Evolutionary conservation across 805 yeast genomes (phyloP), one percentile per base, ranked within the genome.

Genomic region (Geotrichum ghanense): DNA sequence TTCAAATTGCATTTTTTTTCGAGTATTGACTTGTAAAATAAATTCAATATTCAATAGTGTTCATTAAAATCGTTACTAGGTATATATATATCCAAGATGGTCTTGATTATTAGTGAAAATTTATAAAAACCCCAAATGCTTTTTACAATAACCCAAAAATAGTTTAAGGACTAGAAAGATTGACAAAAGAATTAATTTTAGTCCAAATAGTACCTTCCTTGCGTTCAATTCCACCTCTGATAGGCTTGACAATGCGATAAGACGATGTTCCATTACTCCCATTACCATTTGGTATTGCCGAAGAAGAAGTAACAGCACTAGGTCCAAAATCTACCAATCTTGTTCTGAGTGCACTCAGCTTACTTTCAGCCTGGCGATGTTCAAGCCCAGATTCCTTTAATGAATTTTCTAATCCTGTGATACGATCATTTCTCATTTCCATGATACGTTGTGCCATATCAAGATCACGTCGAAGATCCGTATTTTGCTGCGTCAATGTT

Each of bases 401-500:
- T 4, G 47, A 22, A 22, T 27, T 50, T 51, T 79, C 81, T 42
- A 83, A 65, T 24, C 73, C 69, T 46, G 68, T 67, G 43, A 83
- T 81, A 43, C 82, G 69, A 45, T 69, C 70, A 49, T 75, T 75
- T 46, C 86, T 71, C 17, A 75, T 64, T 17, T 74, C 79, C 27
- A 81, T 72, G 49, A 81, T 70, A 51, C 74, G 71, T 48, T 76
- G 76, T 35, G 77, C 68, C 3, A 78, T 66, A 22, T 68, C 67
- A 16, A 81, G 65, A 53, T 81, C 86, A 53, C 71, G 75, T 44
- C 75, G 68, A 25, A 83, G 63, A 44, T 72, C 67, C 24, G 69
- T 63, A 57, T 83, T 83, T 56, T 79, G 81, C n/a, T 68, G 60
- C 50, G 79, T 81, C 27, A 81, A 72, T 50, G 81, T 83, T 16